Evolutionary conservation across 2,329 filamentous ascomycete species (phyloP), one percentile per base, ranked within the genome.

Genomic region (Cephalotrichum gorgonifer): DNA sequence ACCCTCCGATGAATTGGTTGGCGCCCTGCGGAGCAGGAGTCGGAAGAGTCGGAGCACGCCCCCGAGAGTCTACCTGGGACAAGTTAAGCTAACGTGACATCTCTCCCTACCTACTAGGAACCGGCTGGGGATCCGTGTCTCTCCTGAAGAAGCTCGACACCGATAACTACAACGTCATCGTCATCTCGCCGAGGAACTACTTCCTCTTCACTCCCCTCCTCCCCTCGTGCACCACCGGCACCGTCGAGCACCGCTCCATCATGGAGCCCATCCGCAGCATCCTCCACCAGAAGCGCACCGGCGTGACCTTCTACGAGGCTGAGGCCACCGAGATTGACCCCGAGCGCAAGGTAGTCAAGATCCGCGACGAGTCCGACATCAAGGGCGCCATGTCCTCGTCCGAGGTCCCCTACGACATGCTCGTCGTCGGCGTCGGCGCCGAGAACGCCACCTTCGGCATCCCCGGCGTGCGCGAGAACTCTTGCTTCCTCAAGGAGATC

Each of bases 381-480:
- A 90, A 93, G 74, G 91, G 91, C 53, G 80, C 83, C 56, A 81
- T 81, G 43, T 81, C 77, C 52, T 77, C 87, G 67, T 95, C 88
- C 26, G 88, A 96, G 70, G 88, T 98, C 52, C 83, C 88, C 52
- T 98, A 96, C 65, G 93, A 98, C 70, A 95, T 97, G 88, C 82
- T 98, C 42, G 93, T 98, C 52, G 83, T 98, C 52, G 93, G 91
- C 61, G 93, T 98, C 50, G 93, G 93, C 57, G 93, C 93, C 55
- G 93, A 97, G 76, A 98, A 97, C 69, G 91, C 93, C 48, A 98
- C 93, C 52, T 98, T 98, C 64, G 93, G 90, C 59, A 97, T 98
- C 61, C 89, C 88, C 49, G 93, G 93, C 67, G 93, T 98, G 50
- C 83, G 82, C 57, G 93, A 98, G 71, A 74, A 98, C 75, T 91